Evolutionary conservation across 2,329 filamentous ascomycete genomes (phyloP).

Genomic region (Pseudocercospora vitis): DNA sequence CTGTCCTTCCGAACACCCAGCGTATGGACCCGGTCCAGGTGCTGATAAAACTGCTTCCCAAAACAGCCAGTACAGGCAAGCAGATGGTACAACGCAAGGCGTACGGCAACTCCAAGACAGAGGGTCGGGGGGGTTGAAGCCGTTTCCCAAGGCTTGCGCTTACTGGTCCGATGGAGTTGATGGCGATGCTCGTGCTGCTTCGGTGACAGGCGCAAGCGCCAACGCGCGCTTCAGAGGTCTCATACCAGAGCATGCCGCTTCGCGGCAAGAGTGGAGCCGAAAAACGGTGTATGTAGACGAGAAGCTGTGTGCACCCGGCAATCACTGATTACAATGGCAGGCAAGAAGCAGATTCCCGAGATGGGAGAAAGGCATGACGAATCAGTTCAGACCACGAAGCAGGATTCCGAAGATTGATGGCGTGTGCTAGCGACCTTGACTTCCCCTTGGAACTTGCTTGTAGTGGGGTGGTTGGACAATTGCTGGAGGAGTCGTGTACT

Average conservation of each 20-base stretch:
- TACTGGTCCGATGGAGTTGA: slow-evolving; percentile 4
- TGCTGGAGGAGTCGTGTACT: not conserved
- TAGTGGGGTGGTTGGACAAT: not conserved
- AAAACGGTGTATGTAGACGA: not conserved
- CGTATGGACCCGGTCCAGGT: not conserved
- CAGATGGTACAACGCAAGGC: not conserved
- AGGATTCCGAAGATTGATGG: not conserved
- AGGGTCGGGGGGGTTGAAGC: not conserved
- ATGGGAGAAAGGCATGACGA: not conserved
- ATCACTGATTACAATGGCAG: not conserved
- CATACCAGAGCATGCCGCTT: not conserved
- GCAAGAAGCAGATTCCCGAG: not conserved
- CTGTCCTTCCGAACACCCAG: slow-evolving; percentile 1
- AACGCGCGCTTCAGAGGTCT: not conserved
- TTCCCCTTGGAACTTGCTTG: not conserved
- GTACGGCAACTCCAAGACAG: not conserved
- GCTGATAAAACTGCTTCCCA: not conserved
- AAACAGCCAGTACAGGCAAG: not conserved
- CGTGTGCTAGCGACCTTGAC: not conserved
- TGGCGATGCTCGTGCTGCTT: not conserved
- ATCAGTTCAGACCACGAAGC: not conserved
- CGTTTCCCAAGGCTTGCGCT: not conserved
- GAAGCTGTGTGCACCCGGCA: not conserved
- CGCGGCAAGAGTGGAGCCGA: not conserved
- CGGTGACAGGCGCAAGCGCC: not conserved